A percentile compares a stretch with the other conserved stretches of the same genome.
Conservation (phyloP, 805 yeast species). For the Candida jianshihensis region DNA sequence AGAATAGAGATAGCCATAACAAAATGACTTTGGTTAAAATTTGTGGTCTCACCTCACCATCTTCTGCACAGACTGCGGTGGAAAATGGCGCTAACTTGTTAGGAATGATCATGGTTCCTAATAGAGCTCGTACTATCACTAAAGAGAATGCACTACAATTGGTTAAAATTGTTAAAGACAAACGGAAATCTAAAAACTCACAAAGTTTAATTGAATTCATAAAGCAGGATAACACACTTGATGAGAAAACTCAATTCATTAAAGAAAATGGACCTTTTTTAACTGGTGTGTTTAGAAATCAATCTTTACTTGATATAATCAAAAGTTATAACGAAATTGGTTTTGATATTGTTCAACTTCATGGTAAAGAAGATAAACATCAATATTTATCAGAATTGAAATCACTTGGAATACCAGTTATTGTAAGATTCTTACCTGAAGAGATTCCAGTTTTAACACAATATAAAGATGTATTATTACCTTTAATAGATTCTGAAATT, state of each 20-base stretch:
- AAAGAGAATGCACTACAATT: slow-evolving; percentile 40
- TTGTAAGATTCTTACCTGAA: slow-evolving; percentile 38
- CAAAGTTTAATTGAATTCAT: background rate
- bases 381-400: slow-evolving; percentile 27
- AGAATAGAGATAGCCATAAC: too few relatives aligned
- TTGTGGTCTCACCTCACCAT: slow-evolving; percentile 69
- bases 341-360: slow-evolving; percentile 81
- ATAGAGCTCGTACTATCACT: slow-evolving; percentile 62
- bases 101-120: slow-evolving; percentile 87
- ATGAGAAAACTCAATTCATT: slow-evolving; percentile 13
- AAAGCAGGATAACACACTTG: background rate
- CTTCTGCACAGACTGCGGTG: slow-evolving; percentile 68
- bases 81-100: slow-evolving; percentile 66
- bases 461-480: slow-evolving; percentile 25
- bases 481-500: slow-evolving; percentile 75
- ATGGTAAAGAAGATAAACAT: slow-evolving; percentile 62
- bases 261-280: slow-evolving; percentile 50
- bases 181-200: slow-evolving; percentile 13
- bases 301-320: slow-evolving; percentile 55
- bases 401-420: slow-evolving; percentile 44
- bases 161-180: slow-evolving; percentile 27
- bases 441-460: background rate
- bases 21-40: slow-evolving; percentile 55
- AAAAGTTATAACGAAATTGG: slow-evolving; percentile 31
- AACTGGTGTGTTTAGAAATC: slow-evolving; percentile 91